These are phyloP conservation scores for Hypomontagnella submonticulosa DNA, from an alignment of 495 filamentous ascomycete species.

Conservation along the genomic window DNA sequence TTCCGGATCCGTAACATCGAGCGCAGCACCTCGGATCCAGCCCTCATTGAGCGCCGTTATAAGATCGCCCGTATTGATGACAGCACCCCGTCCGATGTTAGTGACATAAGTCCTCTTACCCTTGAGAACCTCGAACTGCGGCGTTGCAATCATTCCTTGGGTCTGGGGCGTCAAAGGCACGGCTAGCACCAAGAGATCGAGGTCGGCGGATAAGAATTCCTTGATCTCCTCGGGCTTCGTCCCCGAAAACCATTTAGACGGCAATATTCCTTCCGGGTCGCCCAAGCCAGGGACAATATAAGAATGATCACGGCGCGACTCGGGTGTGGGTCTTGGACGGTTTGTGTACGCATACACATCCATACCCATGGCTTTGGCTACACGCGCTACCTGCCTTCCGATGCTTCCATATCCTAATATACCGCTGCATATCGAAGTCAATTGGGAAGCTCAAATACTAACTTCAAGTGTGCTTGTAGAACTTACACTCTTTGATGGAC, in stretches of 20 bases:
- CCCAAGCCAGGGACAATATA: slow-evolving; percentile 82
- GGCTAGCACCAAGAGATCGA: slow-evolving; percentile 80
- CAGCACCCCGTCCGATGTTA: slow-evolving; percentile 79
- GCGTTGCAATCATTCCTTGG: slow-evolving; percentile 66
- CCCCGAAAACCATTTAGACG: slow-evolving; percentile 78
- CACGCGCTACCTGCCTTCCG: slow-evolving; percentile 76
- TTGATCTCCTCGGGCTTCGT: slow-evolving; percentile 67
- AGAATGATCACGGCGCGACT: slow-evolving; percentile 67
- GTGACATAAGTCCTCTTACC: slow-evolving; percentile 68
- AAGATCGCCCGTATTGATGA: slow-evolving; percentile 76
- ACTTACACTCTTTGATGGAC: slow-evolving; percentile 61
- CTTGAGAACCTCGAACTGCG: slow-evolving; percentile 74
- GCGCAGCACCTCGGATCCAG: slow-evolving; percentile 74
- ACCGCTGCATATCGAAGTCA: slow-evolving; percentile 58
- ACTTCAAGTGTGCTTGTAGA: not conserved
- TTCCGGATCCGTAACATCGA: slow-evolving; percentile 91
- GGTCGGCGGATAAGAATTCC: slow-evolving; percentile 72
- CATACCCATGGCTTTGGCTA: slow-evolving; percentile 80
- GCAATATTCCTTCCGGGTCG: slow-evolving; percentile 78
- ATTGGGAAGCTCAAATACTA: not conserved
- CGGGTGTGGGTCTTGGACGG: slow-evolving; percentile 63
- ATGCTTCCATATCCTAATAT: slow-evolving; percentile 90
- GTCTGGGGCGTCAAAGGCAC: slow-evolving; percentile 79
- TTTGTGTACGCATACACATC: slow-evolving; percentile 85
- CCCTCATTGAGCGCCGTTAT: slow-evolving; percentile 68